Evolutionary conservation across 176 grass and related monocot species (phyloP).

Genomic region (Tillandsia leiboldiana): DNA sequence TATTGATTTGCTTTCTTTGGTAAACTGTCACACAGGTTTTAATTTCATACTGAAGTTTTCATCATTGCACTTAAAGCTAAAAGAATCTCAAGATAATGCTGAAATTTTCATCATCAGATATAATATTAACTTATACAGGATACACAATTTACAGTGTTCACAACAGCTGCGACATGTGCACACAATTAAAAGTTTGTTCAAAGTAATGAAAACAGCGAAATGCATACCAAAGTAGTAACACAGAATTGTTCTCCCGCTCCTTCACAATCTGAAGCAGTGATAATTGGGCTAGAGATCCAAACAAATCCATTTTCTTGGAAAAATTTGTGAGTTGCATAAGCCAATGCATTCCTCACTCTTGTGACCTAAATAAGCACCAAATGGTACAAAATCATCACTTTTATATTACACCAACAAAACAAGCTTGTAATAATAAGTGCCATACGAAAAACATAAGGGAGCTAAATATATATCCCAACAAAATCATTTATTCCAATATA

Average conservation of each 20-base stretch:
- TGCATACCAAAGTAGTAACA: constrained; percentile 92
- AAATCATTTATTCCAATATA: no score
- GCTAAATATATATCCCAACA: no score
- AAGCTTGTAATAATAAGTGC: constrained; percentile 1
- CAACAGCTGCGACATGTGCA: not conserved
- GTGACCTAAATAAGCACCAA: constrained; percentile 57
- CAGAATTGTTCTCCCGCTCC: constrained; percentile 95
- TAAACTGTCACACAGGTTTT: no score
- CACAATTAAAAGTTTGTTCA: constrained; percentile 5
- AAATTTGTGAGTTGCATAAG: constrained; percentile 86
- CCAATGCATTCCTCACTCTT: constrained; percentile 95
- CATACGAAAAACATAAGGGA: constrained; percentile 12
- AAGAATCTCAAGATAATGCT: no score
- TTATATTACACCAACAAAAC: not conserved
- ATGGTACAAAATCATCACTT: constrained; percentile 4
- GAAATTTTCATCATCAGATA: no score
- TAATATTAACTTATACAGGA: no score
- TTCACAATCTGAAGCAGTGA: constrained; percentile 98
- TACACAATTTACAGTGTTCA: no score
- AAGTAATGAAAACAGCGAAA: constrained; percentile 12
- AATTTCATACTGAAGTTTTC: no score
- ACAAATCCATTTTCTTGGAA: constrained; percentile 97
- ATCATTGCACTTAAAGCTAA: no score
- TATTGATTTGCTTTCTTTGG: no score
- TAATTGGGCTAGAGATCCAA: constrained; percentile 96